phyloP scores from a whole-genome alignment of 1,139 yeast species.

The Zygosaccharomyces sapae region DNA sequence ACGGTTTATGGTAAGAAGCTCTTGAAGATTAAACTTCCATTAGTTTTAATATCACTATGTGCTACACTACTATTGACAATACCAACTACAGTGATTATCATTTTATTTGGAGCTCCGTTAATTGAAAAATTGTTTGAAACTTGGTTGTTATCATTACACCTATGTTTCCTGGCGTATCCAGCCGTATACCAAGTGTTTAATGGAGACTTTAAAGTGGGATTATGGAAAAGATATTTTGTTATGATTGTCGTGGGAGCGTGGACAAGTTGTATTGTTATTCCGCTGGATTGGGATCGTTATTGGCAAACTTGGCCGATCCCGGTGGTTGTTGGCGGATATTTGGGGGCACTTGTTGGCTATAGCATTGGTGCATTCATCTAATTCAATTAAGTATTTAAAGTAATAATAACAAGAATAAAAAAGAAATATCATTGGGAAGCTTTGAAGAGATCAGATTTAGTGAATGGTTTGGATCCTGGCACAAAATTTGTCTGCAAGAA shows the following conservation, averaged over 20 bases:
- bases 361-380: slow-evolving; percentile 33
- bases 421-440: slow-evolving; percentile 3
- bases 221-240: slow-evolving; percentile 43
- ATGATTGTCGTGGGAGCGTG: slow-evolving; percentile 71
- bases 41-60: slow-evolving; percentile 40
- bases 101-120: slow-evolving; percentile 84
- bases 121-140: slow-evolving; percentile 54
- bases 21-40: slow-evolving; percentile 37
- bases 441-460: slow-evolving; percentile 8
- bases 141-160: slow-evolving; percentile 57
- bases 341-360: slow-evolving; percentile 64
- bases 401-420: slow-evolving; percentile 3
- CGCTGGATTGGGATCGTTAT: slow-evolving; percentile 95
- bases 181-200: slow-evolving; percentile 62
- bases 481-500: slow-evolving; percentile 25
- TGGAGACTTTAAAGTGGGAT: slow-evolving; percentile 51
- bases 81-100: slow-evolving; percentile 49
- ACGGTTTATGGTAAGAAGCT: slow-evolving; percentile 36
- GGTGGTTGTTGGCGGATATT: slow-evolving; percentile 70
- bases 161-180: slow-evolving; percentile 51
- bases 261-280: slow-evolving; percentile 91
- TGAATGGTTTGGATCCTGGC: slow-evolving; percentile 8
- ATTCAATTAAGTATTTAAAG: slow-evolving; percentile 4
- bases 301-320: slow-evolving; percentile 99
- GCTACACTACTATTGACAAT: slow-evolving; percentile 44